Conservation (phyloP, 768 basidiomycete species). For the Mycena belliarum region DNA sequence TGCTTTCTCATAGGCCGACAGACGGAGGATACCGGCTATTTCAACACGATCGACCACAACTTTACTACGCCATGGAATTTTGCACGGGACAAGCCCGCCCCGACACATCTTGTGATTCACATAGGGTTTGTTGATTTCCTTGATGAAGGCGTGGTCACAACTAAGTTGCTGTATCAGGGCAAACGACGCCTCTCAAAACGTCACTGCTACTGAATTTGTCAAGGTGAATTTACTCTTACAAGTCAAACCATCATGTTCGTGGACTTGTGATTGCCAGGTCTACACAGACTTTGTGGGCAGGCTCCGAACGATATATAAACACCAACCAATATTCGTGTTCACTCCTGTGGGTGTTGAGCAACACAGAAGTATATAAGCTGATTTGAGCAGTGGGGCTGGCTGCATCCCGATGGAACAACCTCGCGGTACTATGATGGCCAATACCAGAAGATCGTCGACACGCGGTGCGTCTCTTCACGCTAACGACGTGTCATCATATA, state of each 20-base stretch:
- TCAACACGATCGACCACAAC: slow-evolving; percentile 56
- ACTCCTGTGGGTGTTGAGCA: slow-evolving; percentile 42
- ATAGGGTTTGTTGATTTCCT: slow-evolving; percentile 39
- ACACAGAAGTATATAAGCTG: not conserved
- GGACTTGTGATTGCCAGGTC: slow-evolving; percentile 32
- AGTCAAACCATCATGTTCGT: no score
- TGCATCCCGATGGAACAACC: slow-evolving; percentile 45
- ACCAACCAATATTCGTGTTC: slow-evolving; percentile 53
- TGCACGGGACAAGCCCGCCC: slow-evolving; percentile 41
- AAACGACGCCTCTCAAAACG: slow-evolving; percentile 55
- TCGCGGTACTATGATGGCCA: slow-evolving; percentile 48
- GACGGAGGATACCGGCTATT: slow-evolving; percentile 61
- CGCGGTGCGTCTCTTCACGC: slow-evolving; percentile 28
- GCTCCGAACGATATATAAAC: slow-evolving; percentile 43
- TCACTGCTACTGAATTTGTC: slow-evolving; percentile 45
- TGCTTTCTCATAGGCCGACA: slow-evolving; percentile 20
- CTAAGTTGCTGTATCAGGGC: slow-evolving; percentile 30
- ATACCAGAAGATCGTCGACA: slow-evolving; percentile 48
- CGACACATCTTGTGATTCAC: slow-evolving; percentile 58
- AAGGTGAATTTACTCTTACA: slow-evolving; percentile 28
- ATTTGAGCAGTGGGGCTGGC: slow-evolving; percentile 54
- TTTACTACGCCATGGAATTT: slow-evolving; percentile 64
- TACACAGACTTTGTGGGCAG: slow-evolving; percentile 48
- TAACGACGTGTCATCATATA: not conserved
- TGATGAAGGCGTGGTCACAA: no score